Conservation (phyloP, 2,329 filamentous ascomycete genomes). For the Tolypocladium tropicale region DNA sequence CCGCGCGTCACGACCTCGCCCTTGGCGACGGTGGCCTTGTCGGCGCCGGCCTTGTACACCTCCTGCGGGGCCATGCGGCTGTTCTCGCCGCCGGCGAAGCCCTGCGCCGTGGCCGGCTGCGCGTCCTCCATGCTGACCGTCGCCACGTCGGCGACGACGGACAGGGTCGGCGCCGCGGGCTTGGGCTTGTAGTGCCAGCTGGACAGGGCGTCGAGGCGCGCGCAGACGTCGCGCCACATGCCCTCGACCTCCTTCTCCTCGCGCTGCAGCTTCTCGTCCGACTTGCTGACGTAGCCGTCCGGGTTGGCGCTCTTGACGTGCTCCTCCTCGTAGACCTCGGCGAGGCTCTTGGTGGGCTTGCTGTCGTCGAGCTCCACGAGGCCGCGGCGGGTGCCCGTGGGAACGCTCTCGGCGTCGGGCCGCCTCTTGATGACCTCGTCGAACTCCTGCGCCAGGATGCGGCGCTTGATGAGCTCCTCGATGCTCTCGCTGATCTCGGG, state of each 20-base stretch:
- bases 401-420: constrained; percentile 59
- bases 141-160: constrained; percentile 83
- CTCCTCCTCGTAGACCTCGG: constrained; percentile 90
- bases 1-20: constrained; percentile 70
- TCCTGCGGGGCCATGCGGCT: constrained; percentile 89
- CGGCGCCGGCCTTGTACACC: constrained; percentile 74
- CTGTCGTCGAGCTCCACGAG: constrained; percentile 75
- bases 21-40: constrained; percentile 50
- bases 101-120: constrained; percentile 71
- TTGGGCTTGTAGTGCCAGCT: constrained; percentile 96
- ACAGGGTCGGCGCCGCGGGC: constrained; percentile 68
- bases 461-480: constrained; percentile 86
- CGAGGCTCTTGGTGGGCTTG: constrained; percentile 78
- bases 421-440: constrained; percentile 80
- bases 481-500: constrained; percentile 84
- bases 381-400: constrained; percentile 54
- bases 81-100: constrained; percentile 53
- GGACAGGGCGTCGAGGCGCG: constrained; percentile 76
- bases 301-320: constrained; percentile 71
- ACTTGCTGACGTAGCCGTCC: constrained; percentile 66
- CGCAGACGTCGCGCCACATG: constrained; percentile 73
- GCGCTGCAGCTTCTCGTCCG: constrained; percentile 70
- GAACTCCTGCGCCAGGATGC: constrained; percentile 83
- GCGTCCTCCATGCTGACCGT: constrained; percentile 92
- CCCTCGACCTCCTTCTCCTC: constrained; percentile 75